A percentile compares a stretch with the other conserved stretches of the same genome.
These are phyloP conservation scores for Thinopyrum elongatum DNA, from an alignment of 176 grass and related monocot species.

Conservation along the genomic window DNA sequence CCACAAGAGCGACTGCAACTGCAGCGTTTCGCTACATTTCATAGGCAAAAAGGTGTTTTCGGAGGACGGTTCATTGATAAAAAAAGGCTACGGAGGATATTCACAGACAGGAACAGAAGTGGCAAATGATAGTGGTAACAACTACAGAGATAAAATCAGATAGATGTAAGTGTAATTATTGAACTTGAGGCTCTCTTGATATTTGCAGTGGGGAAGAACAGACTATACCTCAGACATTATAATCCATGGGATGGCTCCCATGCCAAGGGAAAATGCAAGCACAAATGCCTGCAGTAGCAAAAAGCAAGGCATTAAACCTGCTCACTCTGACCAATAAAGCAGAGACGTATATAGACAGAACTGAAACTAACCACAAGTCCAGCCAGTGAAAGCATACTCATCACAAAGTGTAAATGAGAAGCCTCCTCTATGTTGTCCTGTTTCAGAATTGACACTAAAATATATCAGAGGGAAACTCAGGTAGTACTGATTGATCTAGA, in stretches of 20 bases:
- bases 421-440: conserved; percentile 58
- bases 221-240: conserved; percentile 96
- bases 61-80: not conserved
- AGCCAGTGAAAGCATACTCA: conserved; percentile 85
- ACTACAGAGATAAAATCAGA: not conserved
- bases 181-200: not conserved
- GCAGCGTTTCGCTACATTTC: not conserved
- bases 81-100: not conserved
- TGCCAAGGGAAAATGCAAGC: conserved; percentile 84
- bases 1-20: not conserved
- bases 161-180: not conserved
- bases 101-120: not conserved
- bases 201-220: not conserved
- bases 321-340: not conserved
- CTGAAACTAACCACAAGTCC: conserved; percentile 88
- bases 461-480: conserved; percentile 20
- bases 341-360: not conserved
- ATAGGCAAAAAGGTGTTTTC: not conserved
- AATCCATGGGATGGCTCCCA: conserved; percentile 99
- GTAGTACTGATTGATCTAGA: not conserved
- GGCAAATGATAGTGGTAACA: conserved; percentile 2
- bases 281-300: conserved; percentile 72
- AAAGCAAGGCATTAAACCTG: conserved; percentile 14
- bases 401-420: conserved; percentile 66
- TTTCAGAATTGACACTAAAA: conserved; percentile 25